Base-by-base conservation (phyloP, 371 early-diverging fungal species). In the Chytridium lagenaria region DNA sequence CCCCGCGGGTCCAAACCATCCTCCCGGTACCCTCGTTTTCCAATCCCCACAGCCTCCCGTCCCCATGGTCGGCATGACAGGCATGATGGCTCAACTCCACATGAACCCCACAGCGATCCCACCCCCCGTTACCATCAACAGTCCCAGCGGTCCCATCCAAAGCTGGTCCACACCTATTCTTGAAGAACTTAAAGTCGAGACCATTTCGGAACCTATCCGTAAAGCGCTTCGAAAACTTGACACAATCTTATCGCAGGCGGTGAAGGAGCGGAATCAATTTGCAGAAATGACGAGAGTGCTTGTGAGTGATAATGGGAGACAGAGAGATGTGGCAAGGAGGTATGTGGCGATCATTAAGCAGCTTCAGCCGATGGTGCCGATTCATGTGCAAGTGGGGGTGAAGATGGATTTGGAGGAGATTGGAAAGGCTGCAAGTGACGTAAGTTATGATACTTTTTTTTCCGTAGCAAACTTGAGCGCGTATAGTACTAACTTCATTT, bases 371-470 rank as follows among this genome's bases (percentile, higher is more conserved):
- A 63, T 74, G 38, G 69, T 74, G 31, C 74, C 74, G 12, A 28
- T 37, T 26, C 70, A 70, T 39, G 74, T 74, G 2, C 61, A 63
- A 34, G 52, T 69, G 15, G 74, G 74, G 1, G 74, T 74, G 28
- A 69, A 51, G 39, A 74, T 74, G 74, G 74, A 74, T 69, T 63
- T 74, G 65, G 74, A 74, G 1, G 74, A 70, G 39, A 74, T 74
- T 69, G 74, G 50, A 31, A 59, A 44, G 44, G 44, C 69, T 39
- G 15, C 70, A 39, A 52, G 15, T 19, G 74, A 74, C n/a, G 74
- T 74, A 50, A 63, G 72, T 26, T 44, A 12, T 44, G n/a, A 1
- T 44, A 5, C 40, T 28, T 16, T 7, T 12, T 26, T 61, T 63
- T 61, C 34, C n/a, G n/a, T n/a, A n/a, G n/a, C n/a, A n/a, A n/a